A percentile compares a stretch with the other conserved stretches of the same genome.
Evolutionary conservation across 1,284 basidiomycete genomes (phyloP).

Genomic region (Trichosporon faecale): DNA sequence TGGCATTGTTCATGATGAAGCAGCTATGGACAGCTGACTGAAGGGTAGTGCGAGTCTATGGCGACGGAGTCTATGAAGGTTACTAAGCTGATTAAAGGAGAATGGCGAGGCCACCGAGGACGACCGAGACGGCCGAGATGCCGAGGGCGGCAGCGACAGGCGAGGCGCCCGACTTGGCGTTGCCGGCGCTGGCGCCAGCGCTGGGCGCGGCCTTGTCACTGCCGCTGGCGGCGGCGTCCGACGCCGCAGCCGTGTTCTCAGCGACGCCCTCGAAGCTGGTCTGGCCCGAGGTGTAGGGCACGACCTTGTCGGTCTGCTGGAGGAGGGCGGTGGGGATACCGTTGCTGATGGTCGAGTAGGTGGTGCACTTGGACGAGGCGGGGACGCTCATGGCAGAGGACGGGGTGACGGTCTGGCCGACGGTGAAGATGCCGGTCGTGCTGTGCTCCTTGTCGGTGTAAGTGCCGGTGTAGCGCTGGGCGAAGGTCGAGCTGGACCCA

Average conservation of each 20-base stretch:
- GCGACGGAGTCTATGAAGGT: not conserved
- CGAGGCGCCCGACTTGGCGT: slow-evolving; percentile 8
- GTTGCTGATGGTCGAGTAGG: slow-evolving; percentile 48
- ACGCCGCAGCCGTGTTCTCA: slow-evolving; percentile 5
- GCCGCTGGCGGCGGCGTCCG: slow-evolving; percentile 29
- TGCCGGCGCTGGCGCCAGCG: not conserved
- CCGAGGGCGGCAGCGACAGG: slow-evolving; percentile 14
- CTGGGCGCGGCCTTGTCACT: slow-evolving; percentile 30
- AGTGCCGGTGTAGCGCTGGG: slow-evolving; percentile 53
- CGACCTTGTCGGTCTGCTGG: slow-evolving; percentile 11
- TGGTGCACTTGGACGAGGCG: slow-evolving; percentile 50
- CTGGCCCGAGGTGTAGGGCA: not conserved
- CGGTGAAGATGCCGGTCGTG: slow-evolving; percentile 46
- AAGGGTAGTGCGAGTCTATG: not conserved
- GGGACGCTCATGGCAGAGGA: slow-evolving; percentile 43
- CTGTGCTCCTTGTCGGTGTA: slow-evolving; percentile 38
- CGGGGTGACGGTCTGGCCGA: slow-evolving; percentile 51
- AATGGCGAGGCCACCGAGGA: not conserved
- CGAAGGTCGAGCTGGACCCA: slow-evolving; percentile 51
- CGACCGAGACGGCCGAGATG: not conserved
- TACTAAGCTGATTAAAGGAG: not conserved
- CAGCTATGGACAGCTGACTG: not conserved
- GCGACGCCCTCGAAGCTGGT: slow-evolving; percentile 25
- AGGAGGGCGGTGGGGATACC: slow-evolving; percentile 31
- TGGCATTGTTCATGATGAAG: not conserved